Conservation (phyloP, 2,329 filamentous ascomycete genomes). For the Penicillium sp. region DNA sequence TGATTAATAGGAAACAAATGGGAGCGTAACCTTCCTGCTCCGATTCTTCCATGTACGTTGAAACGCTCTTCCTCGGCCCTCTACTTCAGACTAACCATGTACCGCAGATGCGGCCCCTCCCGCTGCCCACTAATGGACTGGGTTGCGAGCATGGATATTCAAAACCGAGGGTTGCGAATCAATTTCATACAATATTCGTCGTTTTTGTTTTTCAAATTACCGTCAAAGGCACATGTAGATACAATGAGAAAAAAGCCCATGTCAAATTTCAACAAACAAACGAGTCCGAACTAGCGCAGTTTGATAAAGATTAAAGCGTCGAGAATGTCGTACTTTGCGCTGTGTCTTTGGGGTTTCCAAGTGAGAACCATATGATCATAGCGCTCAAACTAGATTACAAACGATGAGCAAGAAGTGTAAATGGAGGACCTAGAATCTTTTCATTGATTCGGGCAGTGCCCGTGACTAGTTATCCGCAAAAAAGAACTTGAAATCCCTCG, state of each 20-base stretch:
- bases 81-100: constrained; percentile 11
- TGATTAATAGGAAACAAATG: constrained; percentile 78
- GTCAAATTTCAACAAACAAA: not conserved
- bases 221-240: constrained; percentile 9
- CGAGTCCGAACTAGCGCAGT: not conserved
- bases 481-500: constrained; percentile 35
- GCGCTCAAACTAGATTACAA: not conserved
- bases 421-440: constrained; percentile 29
- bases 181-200: not conserved
- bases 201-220: constrained; percentile 8
- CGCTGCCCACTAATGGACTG: constrained; percentile 27
- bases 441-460: constrained; percentile 31
- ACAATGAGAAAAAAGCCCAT: not conserved
- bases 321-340: not conserved
- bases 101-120: constrained; percentile 31
- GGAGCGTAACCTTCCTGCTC: constrained; percentile 86
- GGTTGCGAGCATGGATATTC: not conserved
- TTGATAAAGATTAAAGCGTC: not conserved
- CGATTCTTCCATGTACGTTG: constrained; percentile 78
- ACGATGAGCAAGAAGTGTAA: not conserved
- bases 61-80: not conserved
- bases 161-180: constrained; percentile 2
- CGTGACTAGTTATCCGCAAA: constrained; percentile 28
- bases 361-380: not conserved
- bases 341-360: not conserved